A percentile compares a stretch with the other conserved stretches of the same genome.
phyloP scores from a whole-genome alignment of 805 yeast species.

The Kregervanrija fluxuum region DNA sequence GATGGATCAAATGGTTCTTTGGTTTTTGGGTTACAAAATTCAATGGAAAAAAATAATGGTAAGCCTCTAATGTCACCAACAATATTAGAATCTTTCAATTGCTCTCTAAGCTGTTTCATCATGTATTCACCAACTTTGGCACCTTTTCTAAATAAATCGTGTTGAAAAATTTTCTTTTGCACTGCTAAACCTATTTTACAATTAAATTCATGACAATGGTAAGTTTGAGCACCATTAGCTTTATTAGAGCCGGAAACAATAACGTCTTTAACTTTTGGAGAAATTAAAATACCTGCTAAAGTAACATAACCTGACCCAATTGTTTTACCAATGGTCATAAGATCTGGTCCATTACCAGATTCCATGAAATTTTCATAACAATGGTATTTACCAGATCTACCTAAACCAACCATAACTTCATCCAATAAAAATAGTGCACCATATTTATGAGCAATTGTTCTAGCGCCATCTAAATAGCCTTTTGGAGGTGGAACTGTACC shows the following conservation, averaged over 20 bases:
- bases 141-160: constrained; percentile 33
- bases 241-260: constrained; percentile 34
- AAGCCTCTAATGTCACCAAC: constrained; percentile 49
- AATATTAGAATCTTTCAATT: constrained; percentile 25
- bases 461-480: constrained; percentile 38
- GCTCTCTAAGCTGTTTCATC: constrained; percentile 28
- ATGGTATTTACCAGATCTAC: constrained; percentile 40
- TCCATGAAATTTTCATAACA: constrained; percentile 38
- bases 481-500: constrained; percentile 39
- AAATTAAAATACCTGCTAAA: constrained; percentile 39
- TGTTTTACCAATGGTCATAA: constrained; percentile 44
- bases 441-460: constrained; percentile 75
- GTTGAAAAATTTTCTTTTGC: constrained; percentile 30
- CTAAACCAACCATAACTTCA: constrained; percentile 71
- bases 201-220: constrained; percentile 41
- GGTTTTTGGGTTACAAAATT: constrained; percentile 38
- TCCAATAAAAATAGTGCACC: constrained; percentile 92
- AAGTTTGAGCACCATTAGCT: constrained; percentile 43
- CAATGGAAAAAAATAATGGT: constrained; percentile 51
- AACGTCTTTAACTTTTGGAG: constrained; percentile 35
- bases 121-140: constrained; percentile 36
- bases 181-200: constrained; percentile 42
- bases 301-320: constrained; percentile 45
- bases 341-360: constrained; percentile 38
- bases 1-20: constrained; percentile 38